phyloP scores from a whole-genome alignment of 306 rosid genomes.

The Quercus dentata region DNA sequence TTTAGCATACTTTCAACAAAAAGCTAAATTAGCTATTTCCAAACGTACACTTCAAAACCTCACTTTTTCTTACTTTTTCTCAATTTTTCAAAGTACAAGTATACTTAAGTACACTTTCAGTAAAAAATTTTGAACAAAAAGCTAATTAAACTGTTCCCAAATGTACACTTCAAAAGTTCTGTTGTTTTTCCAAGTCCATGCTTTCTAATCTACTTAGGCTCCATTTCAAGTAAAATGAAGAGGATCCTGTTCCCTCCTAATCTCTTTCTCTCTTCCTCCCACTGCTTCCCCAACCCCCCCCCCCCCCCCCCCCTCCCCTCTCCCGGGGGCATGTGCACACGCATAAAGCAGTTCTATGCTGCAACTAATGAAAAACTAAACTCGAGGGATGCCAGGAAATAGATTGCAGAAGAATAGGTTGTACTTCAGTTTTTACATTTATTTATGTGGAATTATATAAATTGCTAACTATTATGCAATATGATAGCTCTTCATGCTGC shows the following conservation, averaged over 20 bases:
- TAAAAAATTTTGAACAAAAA: accelerated
- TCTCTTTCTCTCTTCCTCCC: not conserved
- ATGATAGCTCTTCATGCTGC: not conserved
- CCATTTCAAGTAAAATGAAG: too few relatives aligned
- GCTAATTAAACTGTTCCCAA: too few relatives aligned
- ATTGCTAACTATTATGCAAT: not conserved
- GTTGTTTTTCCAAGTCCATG: not conserved
- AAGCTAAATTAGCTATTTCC: too few relatives aligned
- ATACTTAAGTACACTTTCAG: too few relatives aligned
- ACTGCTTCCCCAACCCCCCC: too few relatives aligned
- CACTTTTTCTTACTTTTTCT: too few relatives aligned
- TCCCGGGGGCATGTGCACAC: accelerated
- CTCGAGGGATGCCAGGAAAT: not conserved
- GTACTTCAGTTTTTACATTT: not conserved
- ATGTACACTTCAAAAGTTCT: not conserved
- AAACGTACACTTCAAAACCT: too few relatives aligned
- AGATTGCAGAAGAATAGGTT: not conserved
- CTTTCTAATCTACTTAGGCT: too few relatives aligned
- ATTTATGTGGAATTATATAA: not conserved
- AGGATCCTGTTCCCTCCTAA: too few relatives aligned
- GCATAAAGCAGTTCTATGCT: not conserved
- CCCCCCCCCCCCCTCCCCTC: accelerated
- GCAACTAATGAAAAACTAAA: not conserved
- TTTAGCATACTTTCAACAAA: too few relatives aligned
- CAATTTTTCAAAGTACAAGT: too few relatives aligned